A percentile compares a stretch with the other conserved stretches of the same genome.
Conservation (phyloP, 192 early-diverging fungal species). For the Lunasporangiospora selenospora region DNA sequence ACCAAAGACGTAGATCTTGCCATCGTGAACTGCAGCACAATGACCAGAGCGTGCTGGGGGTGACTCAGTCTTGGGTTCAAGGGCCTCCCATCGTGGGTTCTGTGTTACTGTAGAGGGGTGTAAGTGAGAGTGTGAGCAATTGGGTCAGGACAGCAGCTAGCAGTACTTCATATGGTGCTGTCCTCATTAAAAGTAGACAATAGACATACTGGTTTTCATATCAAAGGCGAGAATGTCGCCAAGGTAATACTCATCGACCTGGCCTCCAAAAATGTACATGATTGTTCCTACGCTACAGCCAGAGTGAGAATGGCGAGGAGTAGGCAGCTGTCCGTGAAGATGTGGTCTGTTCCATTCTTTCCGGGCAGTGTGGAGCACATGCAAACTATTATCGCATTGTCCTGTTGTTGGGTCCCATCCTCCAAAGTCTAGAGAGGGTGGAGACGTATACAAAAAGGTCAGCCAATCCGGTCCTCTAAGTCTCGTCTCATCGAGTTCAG, state of each 20-base stretch:
- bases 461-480: too few relatives aligned
- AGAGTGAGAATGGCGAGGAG: slow-evolving; percentile 53
- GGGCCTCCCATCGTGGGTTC: slow-evolving; percentile 41
- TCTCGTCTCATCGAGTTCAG: too few relatives aligned
- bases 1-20: slow-evolving; percentile 55
- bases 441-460: too few relatives aligned
- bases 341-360: slow-evolving; percentile 43
- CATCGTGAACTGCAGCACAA: slow-evolving; percentile 27
- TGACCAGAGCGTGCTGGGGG: slow-evolving; percentile 42
- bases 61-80: slow-evolving; percentile 39
- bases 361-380: slow-evolving; percentile 33
- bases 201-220: slow-evolving; percentile 53
- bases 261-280: slow-evolving; percentile 65
- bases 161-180: too few relatives aligned
- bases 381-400: slow-evolving; percentile 43
- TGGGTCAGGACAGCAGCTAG: too few relatives aligned
- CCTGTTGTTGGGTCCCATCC: slow-evolving; percentile 45
- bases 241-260: slow-evolving; percentile 52
- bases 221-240: slow-evolving; percentile 58
- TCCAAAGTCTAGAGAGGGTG: slow-evolving; percentile 30
- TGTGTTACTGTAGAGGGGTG: slow-evolving; percentile 19
- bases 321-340: slow-evolving; percentile 37
- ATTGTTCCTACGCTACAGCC: slow-evolving; percentile 50
- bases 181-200: too few relatives aligned
- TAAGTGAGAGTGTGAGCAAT: not conserved